These are phyloP conservation scores for Dissophora ornata DNA, from an alignment of 192 early-diverging fungal genomes.

Conservation along the genomic window DNA sequence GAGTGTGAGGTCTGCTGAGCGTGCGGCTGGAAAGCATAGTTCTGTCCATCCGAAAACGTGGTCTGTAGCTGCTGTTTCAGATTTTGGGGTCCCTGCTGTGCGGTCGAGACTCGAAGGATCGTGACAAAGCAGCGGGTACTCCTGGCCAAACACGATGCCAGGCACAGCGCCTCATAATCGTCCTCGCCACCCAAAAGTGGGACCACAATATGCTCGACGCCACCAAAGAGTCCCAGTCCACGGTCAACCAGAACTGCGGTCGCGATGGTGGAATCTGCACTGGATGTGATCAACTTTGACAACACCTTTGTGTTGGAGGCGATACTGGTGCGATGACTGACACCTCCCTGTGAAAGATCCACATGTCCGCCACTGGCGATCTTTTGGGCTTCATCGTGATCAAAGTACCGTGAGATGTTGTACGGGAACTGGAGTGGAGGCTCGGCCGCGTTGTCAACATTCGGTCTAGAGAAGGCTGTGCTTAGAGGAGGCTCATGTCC, in stretches of 20 bases:
- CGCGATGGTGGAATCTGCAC: conserved; percentile 26
- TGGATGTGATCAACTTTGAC: conserved; percentile 44
- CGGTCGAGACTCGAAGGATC: conserved; percentile 59
- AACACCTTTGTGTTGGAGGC: conserved; percentile 56
- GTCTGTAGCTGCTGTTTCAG: neutral
- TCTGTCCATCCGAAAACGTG: neutral
- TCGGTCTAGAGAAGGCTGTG: no score
- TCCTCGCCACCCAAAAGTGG: conserved; percentile 80
- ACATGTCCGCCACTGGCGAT: conserved; percentile 47
- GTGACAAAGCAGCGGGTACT: conserved; percentile 63
- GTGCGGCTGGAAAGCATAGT: neutral
- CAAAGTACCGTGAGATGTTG: conserved; percentile 42
- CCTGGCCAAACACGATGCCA: conserved; percentile 66
- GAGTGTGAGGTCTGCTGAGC: neutral
- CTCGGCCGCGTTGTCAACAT: no score
- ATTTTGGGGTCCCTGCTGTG: neutral
- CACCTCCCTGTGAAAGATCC: conserved; percentile 56
- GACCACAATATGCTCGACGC: conserved; percentile 70
- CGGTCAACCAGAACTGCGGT: conserved; percentile 56
- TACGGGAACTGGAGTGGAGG: conserved; percentile 29
- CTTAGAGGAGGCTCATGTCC: neutral
- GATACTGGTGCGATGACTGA: conserved; percentile 80
- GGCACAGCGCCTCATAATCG: conserved; percentile 71
- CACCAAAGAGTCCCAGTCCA: conserved; percentile 49
- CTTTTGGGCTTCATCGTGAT: conserved; percentile 50